Evolutionary conservation across 169 alveolate genomes (phyloP).

Genomic region (Cyclospora cayetanensis): DNA sequence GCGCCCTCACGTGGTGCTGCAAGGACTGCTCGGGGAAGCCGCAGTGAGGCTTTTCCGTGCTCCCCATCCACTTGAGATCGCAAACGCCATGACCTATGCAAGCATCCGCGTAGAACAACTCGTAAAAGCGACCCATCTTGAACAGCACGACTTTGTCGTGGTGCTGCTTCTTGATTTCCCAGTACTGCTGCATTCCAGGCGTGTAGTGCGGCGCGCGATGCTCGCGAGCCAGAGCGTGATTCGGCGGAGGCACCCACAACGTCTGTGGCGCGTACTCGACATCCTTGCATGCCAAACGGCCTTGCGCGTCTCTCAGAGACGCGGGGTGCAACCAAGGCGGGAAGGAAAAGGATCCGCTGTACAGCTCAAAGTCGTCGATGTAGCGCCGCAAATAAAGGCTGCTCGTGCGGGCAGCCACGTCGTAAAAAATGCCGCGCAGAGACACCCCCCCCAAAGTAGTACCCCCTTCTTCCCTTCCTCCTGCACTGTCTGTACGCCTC

Average conservation of each 20-base stretch:
- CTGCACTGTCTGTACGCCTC: not conserved
- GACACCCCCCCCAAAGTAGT: not conserved
- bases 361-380: conserved; percentile 35
- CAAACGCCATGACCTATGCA: conserved; percentile 92
- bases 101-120: conserved; percentile 95
- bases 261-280: conserved; percentile 12
- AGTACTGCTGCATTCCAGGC: conserved; percentile 98
- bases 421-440: too few species aligned
- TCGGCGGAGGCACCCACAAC: conserved; percentile 64
- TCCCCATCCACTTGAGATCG: conserved; percentile 98
- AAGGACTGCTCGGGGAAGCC: conserved; percentile 99
- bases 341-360: conserved; percentile 1
- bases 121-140: conserved; percentile 96
- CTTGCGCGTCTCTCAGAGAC: not conserved
- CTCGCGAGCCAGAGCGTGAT: not conserved
- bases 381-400: conserved; percentile 14
- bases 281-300: not conserved
- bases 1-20: conserved; percentile 90
- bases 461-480: not conserved
- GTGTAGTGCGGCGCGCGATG: conserved; percentile 86
- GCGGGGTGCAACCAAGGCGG: conserved; percentile 69
- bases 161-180: conserved; percentile 95
- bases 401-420: conserved; percentile 15
- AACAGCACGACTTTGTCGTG: conserved; percentile 97
- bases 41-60: conserved; percentile 91